Evolutionary conservation across 2,329 filamentous ascomycete species (phyloP), one percentile per base, ranked within the genome.

Genomic region (Exophiala oligosperma): DNA sequence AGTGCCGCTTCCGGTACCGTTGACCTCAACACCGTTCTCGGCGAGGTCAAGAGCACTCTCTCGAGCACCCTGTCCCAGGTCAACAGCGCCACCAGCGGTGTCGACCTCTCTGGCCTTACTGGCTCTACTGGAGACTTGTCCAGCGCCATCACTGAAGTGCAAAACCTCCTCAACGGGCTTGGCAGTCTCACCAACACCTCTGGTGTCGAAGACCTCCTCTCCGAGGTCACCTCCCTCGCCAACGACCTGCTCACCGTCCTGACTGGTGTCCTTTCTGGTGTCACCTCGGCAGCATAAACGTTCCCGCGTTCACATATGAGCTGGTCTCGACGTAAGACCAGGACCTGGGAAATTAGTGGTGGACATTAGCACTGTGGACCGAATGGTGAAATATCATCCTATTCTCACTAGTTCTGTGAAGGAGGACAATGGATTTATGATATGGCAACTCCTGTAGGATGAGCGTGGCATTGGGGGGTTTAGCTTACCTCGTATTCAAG

Each of bases 1-100:
- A 35, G 44, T 26, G 26, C 62, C 29, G 28, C 60, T 29, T 24
- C 24, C 24, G 48, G 44, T 9, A 44, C 40, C 14, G 47, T 46
- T 3, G 59, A 64, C 49, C 43, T 60, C 14, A 37, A 48, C 14
- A 40, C 24, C 26, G 28, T 44, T 7, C 52, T 62, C 17, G 32
- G n/a, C 35, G 4, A 24, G 2, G 49, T 54, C 41, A 32, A 46
- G 23, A 52, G 56, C 2, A 53, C 44, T n/a, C 49, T 62, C 35
- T 11, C 40, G 21, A 35, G 49, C 40, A 14, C 40, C n/a, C 41
- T 59, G 32, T 32, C 12, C 41, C 40, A 57, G 21, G 35, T 59
- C 35, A 44, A 58, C 26, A 12, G n/a, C 35, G 21, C 48, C 48
- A 28, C 49, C 35, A 51, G 43, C 9, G 57, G 44, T n/a, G 32